A percentile compares a stretch with the other conserved stretches of the same genome.
Evolutionary conservation across 179 eudicot genomes (phyloP).

Genomic region (Beta macrorhiza): DNA sequence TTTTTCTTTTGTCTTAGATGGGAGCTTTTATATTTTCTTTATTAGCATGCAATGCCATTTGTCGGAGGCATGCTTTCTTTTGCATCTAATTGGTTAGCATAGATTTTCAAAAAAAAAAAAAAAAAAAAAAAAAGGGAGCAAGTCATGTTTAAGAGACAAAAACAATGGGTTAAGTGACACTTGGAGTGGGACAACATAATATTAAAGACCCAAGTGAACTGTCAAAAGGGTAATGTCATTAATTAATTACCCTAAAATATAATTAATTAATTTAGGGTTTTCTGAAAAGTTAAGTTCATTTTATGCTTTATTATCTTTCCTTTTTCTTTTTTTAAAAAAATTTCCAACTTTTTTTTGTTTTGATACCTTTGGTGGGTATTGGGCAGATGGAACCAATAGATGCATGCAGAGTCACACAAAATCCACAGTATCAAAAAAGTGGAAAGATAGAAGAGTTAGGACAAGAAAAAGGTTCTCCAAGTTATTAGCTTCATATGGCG

Average conservation of each 20-base stretch:
- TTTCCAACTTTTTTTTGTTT: slow-evolving; percentile 14
- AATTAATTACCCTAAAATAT: neutral
- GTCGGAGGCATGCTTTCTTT: slow-evolving; percentile 34
- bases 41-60: slow-evolving; percentile 32
- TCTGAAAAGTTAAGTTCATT: slow-evolving; percentile 23
- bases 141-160: slow-evolving; percentile 17
- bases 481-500: slow-evolving; percentile 30
- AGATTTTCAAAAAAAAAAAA: slow-evolving; percentile 19
- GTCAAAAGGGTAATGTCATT: neutral
- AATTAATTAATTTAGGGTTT: neutral
- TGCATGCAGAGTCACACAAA: slow-evolving; percentile 22
- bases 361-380: slow-evolving; percentile 37
- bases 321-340: neutral
- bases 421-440: slow-evolving; percentile 32
- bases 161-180: slow-evolving; percentile 24
- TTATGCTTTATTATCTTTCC: slow-evolving; percentile 11
- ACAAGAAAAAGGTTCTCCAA: slow-evolving; percentile 32
- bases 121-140: neutral
- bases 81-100: slow-evolving; percentile 24
- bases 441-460: slow-evolving; percentile 27
- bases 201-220: slow-evolving; percentile 1
- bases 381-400: slow-evolving; percentile 33
- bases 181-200: slow-evolving; percentile 20
- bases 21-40: slow-evolving; percentile 22
- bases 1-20: neutral